Conservation (phyloP, 169 alveolate species). For the Cryptosporidium sp. region DNA sequence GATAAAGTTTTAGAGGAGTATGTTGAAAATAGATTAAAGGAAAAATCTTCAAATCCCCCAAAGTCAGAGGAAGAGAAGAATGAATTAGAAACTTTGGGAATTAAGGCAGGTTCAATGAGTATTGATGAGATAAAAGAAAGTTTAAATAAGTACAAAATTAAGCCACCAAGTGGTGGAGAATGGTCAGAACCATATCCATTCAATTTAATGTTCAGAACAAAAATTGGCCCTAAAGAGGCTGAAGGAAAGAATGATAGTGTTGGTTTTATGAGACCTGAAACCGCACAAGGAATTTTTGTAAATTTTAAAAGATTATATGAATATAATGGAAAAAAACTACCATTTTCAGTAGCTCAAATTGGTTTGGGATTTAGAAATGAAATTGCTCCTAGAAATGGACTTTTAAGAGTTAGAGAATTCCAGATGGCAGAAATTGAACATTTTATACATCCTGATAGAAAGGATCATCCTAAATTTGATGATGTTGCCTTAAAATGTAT, state of each 20-base stretch:
- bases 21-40: conserved; percentile 71
- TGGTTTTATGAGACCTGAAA: conserved; percentile 97
- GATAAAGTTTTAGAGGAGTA: conserved; percentile 85
- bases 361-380: conserved; percentile 98
- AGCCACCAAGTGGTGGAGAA: conserved; percentile 93
- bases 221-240: conserved; percentile 93
- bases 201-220: conserved; percentile 95
- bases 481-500: conserved; percentile 81
- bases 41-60: conserved; percentile 53
- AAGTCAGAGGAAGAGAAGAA: conserved; percentile 80
- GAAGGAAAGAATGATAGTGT: conserved; percentile 55
- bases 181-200: conserved; percentile 94
- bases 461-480: conserved; percentile 91
- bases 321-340: conserved; percentile 94
- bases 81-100: conserved; percentile 82
- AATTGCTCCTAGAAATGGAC: conserved; percentile 97
- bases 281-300: conserved; percentile 98
- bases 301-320: conserved; percentile 94
- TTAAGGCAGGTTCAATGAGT: conserved; percentile 86
- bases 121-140: conserved; percentile 88
- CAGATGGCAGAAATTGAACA: conserved; percentile 99
- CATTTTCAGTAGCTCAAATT: conserved; percentile 97
- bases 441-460: conserved; percentile 94
- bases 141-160: conserved; percentile 85
- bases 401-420: conserved; percentile 97